phyloP scores from a whole-genome alignment of 768 basidiomycete genomes.

The Suillus hirtellus region DNA sequence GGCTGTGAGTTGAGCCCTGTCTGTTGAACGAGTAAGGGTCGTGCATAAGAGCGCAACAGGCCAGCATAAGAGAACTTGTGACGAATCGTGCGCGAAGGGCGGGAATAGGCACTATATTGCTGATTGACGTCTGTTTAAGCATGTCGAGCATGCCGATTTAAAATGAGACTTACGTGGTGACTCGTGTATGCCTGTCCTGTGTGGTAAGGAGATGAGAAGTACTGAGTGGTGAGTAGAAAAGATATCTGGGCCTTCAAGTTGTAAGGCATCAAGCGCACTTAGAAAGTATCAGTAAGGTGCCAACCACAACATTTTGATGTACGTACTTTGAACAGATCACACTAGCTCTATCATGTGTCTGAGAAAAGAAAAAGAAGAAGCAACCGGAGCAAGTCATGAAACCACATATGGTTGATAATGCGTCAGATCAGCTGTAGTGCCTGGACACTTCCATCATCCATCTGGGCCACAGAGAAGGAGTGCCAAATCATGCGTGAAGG shows the following conservation, averaged over 20 bases:
- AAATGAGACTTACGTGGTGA: background rate
- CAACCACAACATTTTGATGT: background rate
- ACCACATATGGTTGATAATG: background rate
- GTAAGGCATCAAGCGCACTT: background rate
- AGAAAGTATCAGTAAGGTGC: background rate
- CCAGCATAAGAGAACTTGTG: no score
- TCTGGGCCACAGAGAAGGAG: background rate
- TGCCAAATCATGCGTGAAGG: background rate
- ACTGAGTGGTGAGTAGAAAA: no score
- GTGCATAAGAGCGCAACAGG: no score
- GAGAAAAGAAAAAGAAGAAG: background rate
- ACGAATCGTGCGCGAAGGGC: no score
- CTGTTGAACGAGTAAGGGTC: no score
- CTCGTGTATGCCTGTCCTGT: background rate
- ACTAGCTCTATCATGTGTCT: background rate
- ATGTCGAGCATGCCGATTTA: background rate
- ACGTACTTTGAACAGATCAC: background rate
- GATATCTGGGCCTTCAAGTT: background rate
- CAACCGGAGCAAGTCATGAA: background rate
- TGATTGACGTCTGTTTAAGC: no score
- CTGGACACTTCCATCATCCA: background rate
- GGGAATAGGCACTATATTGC: no score
- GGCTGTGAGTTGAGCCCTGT: no score
- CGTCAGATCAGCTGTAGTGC: background rate
- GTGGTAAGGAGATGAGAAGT: background rate